Percentiles rank a stretch among this genome's conserved stretches.
These are phyloP conservation scores for Verbascum thapsus DNA, from an alignment of 257 asterid genomes.

Conservation along the genomic window DNA sequence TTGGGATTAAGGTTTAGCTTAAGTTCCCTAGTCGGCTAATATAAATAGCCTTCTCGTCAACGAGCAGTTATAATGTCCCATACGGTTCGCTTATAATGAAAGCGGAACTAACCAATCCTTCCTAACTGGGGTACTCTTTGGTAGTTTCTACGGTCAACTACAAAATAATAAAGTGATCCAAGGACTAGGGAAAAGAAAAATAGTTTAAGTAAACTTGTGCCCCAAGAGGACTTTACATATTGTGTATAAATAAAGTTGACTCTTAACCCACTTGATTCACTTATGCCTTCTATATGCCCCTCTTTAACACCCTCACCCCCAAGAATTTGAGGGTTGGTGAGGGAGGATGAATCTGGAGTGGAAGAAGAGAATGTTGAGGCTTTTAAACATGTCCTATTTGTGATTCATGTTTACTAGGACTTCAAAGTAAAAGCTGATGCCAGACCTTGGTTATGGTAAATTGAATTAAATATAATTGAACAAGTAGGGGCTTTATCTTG, in stretches of 20 bases:
- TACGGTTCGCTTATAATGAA: no score
- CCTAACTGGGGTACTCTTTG: no score
- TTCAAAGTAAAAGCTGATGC: conserved; percentile 6
- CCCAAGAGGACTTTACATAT: not conserved
- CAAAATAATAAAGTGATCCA: no score
- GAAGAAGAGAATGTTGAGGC: not conserved
- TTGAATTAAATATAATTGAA: not conserved
- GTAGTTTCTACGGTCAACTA: no score
- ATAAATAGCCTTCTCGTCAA: not conserved
- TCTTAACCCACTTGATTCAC: conserved; percentile 4
- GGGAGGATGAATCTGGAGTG: not conserved
- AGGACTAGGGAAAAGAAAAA: no score
- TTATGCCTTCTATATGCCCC: conserved; percentile 20
- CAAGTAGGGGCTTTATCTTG: not conserved
- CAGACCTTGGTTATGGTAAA: conserved; percentile 9
- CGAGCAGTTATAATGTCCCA: no score
- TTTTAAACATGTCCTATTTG: not conserved
- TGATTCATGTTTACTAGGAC: conserved; percentile 11
- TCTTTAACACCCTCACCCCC: not conserved
- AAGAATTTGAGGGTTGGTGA: not conserved
- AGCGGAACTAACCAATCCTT: no score
- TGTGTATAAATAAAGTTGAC: conserved; percentile 4
- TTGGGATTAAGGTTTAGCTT: not conserved
- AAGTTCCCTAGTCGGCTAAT: conserved; percentile 7
- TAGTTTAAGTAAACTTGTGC: no score